Conservation (phyloP, 768 basidiomycete species). For the Rhizopogon roseolus region DNA sequence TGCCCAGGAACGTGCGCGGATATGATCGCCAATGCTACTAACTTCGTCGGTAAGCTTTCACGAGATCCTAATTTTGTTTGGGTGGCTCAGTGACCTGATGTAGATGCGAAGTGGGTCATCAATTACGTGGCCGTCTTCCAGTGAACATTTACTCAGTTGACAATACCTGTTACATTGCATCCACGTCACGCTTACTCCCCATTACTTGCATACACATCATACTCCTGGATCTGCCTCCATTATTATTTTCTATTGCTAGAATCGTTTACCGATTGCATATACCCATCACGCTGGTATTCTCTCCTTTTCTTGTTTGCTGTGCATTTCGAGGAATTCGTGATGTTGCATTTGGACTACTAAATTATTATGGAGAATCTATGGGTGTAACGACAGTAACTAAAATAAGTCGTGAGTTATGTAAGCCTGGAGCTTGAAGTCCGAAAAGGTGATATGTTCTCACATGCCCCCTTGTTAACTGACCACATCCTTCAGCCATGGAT, state of each 20-base stretch:
- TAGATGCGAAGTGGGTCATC: conserved; percentile 54
- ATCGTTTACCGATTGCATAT: background rate
- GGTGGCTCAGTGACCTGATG: background rate
- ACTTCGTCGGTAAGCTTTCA: conserved; percentile 41
- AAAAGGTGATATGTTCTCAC: conserved; percentile 28
- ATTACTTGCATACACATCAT: background rate
- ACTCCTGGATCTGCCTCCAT: background rate
- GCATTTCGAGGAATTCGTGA: conserved; percentile 1
- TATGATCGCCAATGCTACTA: conserved; percentile 50
- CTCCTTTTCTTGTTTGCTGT: background rate
- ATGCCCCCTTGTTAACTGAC: conserved; percentile 15
- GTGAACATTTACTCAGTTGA: conserved; percentile 2
- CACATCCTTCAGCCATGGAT: conserved; percentile 27
- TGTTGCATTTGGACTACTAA: background rate
- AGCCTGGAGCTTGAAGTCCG: conserved; percentile 2
- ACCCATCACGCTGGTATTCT: conserved; percentile 1
- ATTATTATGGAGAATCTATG: too few relatives aligned
- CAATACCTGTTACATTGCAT: background rate
- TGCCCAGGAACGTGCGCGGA: conserved; percentile 41
- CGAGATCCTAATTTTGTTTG: background rate
- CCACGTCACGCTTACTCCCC: background rate
- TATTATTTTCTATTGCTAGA: background rate
- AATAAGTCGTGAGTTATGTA: background rate
- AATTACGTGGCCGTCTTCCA: conserved; percentile 55
- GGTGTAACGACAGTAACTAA: too few relatives aligned